Evolutionary conservation across 2,329 filamentous ascomycete species (phyloP).

Genomic region (Apiospora marii): DNA sequence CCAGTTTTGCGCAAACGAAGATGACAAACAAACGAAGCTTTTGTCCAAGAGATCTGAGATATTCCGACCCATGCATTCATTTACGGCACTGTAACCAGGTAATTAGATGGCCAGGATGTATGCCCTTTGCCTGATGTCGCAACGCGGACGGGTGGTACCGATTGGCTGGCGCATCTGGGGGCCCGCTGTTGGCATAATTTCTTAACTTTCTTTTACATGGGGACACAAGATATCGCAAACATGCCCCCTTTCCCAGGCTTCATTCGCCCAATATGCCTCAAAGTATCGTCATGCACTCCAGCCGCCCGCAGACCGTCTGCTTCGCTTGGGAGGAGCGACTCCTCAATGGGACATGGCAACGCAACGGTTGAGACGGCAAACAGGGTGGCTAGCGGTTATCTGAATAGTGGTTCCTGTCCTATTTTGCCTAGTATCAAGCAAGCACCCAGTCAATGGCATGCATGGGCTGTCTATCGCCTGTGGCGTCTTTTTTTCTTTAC

Average conservation of each 20-base stretch:
- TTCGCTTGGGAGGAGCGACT: not conserved
- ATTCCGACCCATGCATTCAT: not conserved
- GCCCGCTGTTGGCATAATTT: not conserved
- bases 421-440: not conserved
- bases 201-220: not conserved
- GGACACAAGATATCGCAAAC: not conserved
- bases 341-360: not conserved
- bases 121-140: not conserved
- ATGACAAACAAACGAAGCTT: not conserved
- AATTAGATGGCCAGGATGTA: not conserved
- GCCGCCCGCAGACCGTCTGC: not conserved
- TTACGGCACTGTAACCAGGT: not conserved
- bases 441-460: not conserved
- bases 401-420: not conserved
- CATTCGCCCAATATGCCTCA: not conserved
- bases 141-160: constrained; percentile 5
- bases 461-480: not conserved
- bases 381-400: not conserved
- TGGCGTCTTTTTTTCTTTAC: constrained; percentile 3
- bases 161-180: not conserved
- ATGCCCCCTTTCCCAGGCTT: not conserved
- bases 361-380: constrained; percentile 9
- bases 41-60: not conserved
- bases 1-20: not conserved
- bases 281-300: not conserved